Percentiles rank a stretch among this genome's conserved stretches.
phyloP scores from a whole-genome alignment of 108 stramenopile species.

The Conticribra guillardii region DNA sequence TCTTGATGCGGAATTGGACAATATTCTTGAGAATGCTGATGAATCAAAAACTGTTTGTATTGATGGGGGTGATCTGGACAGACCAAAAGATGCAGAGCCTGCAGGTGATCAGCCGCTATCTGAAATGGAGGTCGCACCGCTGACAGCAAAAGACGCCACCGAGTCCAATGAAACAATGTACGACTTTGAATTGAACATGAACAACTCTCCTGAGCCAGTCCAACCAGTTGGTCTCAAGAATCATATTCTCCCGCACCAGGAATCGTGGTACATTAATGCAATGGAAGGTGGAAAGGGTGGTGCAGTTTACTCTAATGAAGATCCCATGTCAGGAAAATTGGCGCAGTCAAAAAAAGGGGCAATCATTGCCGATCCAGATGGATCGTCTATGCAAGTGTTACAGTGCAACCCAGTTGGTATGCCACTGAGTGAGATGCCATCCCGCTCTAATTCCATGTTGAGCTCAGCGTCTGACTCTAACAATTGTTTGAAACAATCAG shows the following conservation, averaged over 20 bases:
- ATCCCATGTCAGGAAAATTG: background rate
- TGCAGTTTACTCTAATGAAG: constrained; percentile 20
- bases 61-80: background rate
- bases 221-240: background rate
- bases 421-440: constrained; percentile 50
- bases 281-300: constrained; percentile 53
- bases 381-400: constrained; percentile 1
- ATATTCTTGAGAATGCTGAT: constrained; percentile 5
- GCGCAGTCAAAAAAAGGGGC: constrained; percentile 6
- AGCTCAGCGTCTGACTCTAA: background rate
- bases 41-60: background rate
- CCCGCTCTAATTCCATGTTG: background rate
- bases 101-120: too few species aligned
- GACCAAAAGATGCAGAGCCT: too few species aligned
- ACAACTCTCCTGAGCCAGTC: constrained; percentile 47
- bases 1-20: constrained; percentile 35
- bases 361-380: background rate
- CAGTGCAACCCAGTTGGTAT: constrained; percentile 20
- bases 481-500: constrained; percentile 17
- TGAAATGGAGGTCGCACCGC: too few species aligned
- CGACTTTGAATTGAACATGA: constrained; percentile 31
- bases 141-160: background rate
- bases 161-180: background rate
- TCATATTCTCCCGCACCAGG: constrained; percentile 33
- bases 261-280: constrained; percentile 55